Evolutionary conservation across 2,329 filamentous ascomycete species (phyloP).

Genomic region (Neoascochyta sp.): DNA sequence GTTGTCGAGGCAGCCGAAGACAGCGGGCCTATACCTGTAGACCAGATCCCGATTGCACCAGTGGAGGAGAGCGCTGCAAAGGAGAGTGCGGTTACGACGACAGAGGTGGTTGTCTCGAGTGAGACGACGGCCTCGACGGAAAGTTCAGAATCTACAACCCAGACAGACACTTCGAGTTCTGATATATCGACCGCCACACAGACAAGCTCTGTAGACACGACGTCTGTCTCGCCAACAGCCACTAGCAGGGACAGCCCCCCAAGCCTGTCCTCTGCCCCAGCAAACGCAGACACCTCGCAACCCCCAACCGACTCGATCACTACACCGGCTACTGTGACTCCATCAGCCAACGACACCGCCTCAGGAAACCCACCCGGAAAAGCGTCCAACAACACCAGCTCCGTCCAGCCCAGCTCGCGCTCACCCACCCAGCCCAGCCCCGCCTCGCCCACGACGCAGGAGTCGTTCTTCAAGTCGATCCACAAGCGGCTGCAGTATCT

Average conservation of each 20-base stretch:
- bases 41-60: slow-evolving; percentile 17
- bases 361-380: slow-evolving; percentile 10
- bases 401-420: slow-evolving; percentile 16
- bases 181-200: background rate
- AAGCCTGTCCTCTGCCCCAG: background rate
- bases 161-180: slow-evolving; percentile 1
- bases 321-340: background rate
- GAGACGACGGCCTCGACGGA: slow-evolving; percentile 1
- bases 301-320: background rate
- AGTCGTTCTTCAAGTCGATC: slow-evolving; percentile 96
- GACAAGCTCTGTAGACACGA: background rate
- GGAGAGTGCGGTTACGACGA: slow-evolving; percentile 2
- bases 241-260: background rate
- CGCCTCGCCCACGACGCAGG: slow-evolving; percentile 79
- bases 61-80: no score
- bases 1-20: slow-evolving; percentile 38
- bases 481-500: slow-evolving; percentile 88
- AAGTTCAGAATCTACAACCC: slow-evolving; percentile 1
- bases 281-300: background rate
- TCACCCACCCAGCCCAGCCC: slow-evolving; percentile 47
- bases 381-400: slow-evolving; percentile 16
- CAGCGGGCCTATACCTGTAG: slow-evolving; percentile 15
- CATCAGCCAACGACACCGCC: slow-evolving; percentile 7
- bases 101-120: background rate
- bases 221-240: background rate